These are phyloP conservation scores for Metschnikowia reukaufii DNA, from an alignment of 805 yeast genomes.

Conservation along the genomic window DNA sequence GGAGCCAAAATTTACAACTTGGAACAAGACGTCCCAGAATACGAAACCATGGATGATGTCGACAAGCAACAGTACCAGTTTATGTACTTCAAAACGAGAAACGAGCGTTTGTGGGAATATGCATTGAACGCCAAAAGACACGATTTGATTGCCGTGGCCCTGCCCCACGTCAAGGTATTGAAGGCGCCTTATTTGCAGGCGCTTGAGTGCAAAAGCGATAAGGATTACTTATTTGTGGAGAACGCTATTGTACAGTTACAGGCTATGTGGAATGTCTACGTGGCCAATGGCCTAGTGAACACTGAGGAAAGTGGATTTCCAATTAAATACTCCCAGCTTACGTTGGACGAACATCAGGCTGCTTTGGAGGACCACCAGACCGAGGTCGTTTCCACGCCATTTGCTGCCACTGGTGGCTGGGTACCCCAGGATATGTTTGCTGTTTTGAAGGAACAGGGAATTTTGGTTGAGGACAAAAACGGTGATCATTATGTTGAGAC, in stretches of 20 bases:
- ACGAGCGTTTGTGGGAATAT: slow-evolving; percentile 85
- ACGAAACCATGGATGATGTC: slow-evolving; percentile 60
- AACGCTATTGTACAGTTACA: slow-evolving; percentile 64
- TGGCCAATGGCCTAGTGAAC: slow-evolving; percentile 55
- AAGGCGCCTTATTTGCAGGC: slow-evolving; percentile 65
- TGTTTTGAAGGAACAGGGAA: slow-evolving; percentile 63
- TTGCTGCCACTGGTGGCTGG: slow-evolving; percentile 92
- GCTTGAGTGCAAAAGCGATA: slow-evolving; percentile 54
- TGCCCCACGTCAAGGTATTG: slow-evolving; percentile 77
- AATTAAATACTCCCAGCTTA: slow-evolving; percentile 55
- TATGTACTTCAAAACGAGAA: slow-evolving; percentile 86
- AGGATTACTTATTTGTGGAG: slow-evolving; percentile 64
- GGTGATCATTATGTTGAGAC: slow-evolving; percentile 40
- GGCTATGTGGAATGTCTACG: slow-evolving; percentile 68
- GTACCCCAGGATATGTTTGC: slow-evolving; percentile 92
- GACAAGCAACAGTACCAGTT: slow-evolving; percentile 81
- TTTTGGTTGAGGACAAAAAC: slow-evolving; percentile 55
- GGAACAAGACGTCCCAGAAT: slow-evolving; percentile 73
- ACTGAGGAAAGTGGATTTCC: slow-evolving; percentile 51
- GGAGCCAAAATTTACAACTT: slow-evolving; percentile 85
- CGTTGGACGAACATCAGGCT: slow-evolving; percentile 55
- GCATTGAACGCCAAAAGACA: slow-evolving; percentile 64
- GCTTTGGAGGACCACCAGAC: slow-evolving; percentile 67
- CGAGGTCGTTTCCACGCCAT: slow-evolving; percentile 69
- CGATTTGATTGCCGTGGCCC: slow-evolving; percentile 73